Evolutionary conservation across 2,329 filamentous ascomycete species (phyloP).

Genomic region (Botrytis porri): DNA sequence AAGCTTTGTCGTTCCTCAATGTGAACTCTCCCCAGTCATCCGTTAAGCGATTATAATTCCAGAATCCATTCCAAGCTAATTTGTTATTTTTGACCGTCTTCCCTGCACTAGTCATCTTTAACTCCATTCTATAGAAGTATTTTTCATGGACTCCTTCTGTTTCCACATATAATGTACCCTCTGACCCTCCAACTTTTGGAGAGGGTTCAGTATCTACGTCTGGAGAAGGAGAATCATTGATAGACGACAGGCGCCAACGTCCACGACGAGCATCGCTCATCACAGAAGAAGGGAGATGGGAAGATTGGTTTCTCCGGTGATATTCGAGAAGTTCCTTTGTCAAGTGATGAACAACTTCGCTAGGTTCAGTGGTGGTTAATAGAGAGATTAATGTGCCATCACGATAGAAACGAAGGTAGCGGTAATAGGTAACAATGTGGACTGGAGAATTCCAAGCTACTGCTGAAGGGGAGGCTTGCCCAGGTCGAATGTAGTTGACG

Average conservation of each 20-base stretch:
- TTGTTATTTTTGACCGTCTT: conserved; percentile 76
- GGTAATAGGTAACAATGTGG: conserved; percentile 96
- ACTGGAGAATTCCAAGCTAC: conserved; percentile 78
- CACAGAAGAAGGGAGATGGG: conserved; percentile 44
- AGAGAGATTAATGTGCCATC: conserved; percentile 82
- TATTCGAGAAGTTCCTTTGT: conserved; percentile 62
- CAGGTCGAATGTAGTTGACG: conserved; percentile 88
- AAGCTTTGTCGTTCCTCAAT: conserved; percentile 61
- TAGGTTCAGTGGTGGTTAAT: conserved; percentile 75
- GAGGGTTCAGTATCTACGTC: conserved; percentile 29
- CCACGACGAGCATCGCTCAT: conserved; percentile 68
- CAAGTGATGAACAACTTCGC: conserved; percentile 83
- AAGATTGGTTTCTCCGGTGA: conserved; percentile 35
- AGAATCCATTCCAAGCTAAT: conserved; percentile 83
- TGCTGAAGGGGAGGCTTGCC: conserved; percentile 67
- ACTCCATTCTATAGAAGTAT: conserved; percentile 81
- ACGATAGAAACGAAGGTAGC: conserved; percentile 91
- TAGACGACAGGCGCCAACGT: conserved; percentile 57
- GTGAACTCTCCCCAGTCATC: conserved; percentile 87
- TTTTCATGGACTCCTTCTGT: conserved; percentile 76
- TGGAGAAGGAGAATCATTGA: conserved; percentile 30
- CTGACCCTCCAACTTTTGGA: conserved; percentile 40
- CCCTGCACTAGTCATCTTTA: conserved; percentile 65
- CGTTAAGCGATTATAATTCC: conserved; percentile 84
- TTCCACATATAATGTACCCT: conserved; percentile 75